phyloP scores from a whole-genome alignment of 495 filamentous ascomycete species.

The Penicillium riverlandense region DNA sequence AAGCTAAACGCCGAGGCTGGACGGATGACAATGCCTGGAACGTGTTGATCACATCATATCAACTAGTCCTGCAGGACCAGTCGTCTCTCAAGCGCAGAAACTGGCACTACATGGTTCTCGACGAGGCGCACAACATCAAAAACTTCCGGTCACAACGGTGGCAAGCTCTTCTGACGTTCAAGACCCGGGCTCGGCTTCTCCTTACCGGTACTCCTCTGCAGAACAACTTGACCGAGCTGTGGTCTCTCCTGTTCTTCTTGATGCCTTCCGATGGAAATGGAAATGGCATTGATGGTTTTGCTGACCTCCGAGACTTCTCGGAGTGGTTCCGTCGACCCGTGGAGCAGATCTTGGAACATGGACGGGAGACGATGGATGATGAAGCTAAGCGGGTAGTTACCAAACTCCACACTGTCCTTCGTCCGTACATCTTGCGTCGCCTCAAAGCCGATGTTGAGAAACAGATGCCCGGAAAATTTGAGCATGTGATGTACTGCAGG shows the following conservation, averaged over 20 bases:
- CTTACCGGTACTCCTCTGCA: conserved; percentile 95
- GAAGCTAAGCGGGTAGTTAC: conserved; percentile 81
- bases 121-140: conserved; percentile 99
- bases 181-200: conserved; percentile 77
- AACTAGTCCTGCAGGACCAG: conserved; percentile 88
- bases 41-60: conserved; percentile 94
- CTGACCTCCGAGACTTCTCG: conserved; percentile 84
- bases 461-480: conserved; percentile 97
- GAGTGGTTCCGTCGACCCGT: conserved; percentile 90
- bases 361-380: conserved; percentile 85
- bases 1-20: conserved; percentile 86
- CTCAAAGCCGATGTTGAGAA: conserved; percentile 98
- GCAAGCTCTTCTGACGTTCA: conserved; percentile 89
- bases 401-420: conserved; percentile 87
- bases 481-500: conserved; percentile 91
- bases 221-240: conserved; percentile 94
- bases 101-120: conserved; percentile 98
- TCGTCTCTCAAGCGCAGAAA: conserved; percentile 84
- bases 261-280: conserved; percentile 75
- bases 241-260: conserved; percentile 94
- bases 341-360: conserved; percentile 91
- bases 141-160: conserved; percentile 97
- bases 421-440: conserved; percentile 86
- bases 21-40: conserved; percentile 87
- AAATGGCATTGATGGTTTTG: conserved; percentile 74